phyloP scores from a whole-genome alignment of 371 early-diverging fungal species.

The Quaeritorhiza haematococci region DNA sequence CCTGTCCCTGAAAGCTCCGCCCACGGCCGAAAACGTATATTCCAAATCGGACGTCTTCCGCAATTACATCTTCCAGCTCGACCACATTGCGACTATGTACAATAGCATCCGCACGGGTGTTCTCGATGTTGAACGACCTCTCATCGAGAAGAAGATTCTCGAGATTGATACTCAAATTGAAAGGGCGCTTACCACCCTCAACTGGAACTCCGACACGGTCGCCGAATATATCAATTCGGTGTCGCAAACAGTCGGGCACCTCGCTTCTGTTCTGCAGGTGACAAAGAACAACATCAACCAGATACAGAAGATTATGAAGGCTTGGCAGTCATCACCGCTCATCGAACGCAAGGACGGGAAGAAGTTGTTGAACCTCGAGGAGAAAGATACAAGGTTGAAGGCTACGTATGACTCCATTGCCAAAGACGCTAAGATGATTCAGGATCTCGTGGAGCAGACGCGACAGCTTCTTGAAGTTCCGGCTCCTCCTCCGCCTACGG shows the following conservation, averaged over 20 bases:
- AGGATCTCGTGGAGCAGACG: conserved; percentile 40
- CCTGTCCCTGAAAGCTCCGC: conserved; percentile 39
- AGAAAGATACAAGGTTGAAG: conserved; percentile 45
- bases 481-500: no score
- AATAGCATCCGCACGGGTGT: conserved; percentile 46
- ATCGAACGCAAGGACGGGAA: conserved; percentile 56
- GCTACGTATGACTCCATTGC: conserved; percentile 44
- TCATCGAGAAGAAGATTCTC: conserved; percentile 41
- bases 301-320: conserved; percentile 51
- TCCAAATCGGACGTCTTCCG: conserved; percentile 49
- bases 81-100: conserved; percentile 46
- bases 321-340: conserved; percentile 47
- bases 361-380: conserved; percentile 54
- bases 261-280: conserved; percentile 40
- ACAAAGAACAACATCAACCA: conserved; percentile 51
- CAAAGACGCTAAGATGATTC: conserved; percentile 43
- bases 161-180: conserved; percentile 48
- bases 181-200: conserved; percentile 32
- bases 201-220: conserved; percentile 42
- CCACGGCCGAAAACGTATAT: conserved; percentile 43
- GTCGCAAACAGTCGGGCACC: conserved; percentile 38
- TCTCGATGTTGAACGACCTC: conserved; percentile 51
- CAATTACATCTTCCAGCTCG: conserved; percentile 48
- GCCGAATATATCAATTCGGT: conserved; percentile 41
- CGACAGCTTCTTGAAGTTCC: conserved; percentile 29